phyloP scores from a whole-genome alignment of 306 rosid species.

The Quercus mongolica region DNA sequence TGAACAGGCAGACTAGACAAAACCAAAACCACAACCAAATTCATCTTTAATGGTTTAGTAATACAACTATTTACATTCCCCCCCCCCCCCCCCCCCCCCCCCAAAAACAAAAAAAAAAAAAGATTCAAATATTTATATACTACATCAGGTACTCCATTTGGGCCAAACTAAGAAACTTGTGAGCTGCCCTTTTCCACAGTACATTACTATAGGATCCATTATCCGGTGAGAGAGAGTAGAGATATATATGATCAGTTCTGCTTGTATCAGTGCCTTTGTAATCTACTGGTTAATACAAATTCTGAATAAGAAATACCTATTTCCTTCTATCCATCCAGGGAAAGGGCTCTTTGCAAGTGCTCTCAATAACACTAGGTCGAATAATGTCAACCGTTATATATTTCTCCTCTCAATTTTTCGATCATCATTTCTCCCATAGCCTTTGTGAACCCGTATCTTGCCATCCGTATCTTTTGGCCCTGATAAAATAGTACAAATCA shows the following conservation, averaged over 20 bases:
- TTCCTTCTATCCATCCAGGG: conserved; percentile 99
- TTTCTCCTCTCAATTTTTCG: conserved; percentile 68
- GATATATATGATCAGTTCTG: too few relatives aligned
- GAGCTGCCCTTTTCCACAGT: conserved; percentile 92
- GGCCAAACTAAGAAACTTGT: conserved; percentile 78
- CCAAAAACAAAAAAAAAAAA: too few relatives aligned
- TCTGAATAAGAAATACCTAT: conserved; percentile 42
- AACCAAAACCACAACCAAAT: background rate
- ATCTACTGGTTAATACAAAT: background rate
- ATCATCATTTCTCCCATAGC: conserved; percentile 99
- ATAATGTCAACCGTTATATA: conserved; percentile 66
- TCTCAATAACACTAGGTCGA: conserved; percentile 89
- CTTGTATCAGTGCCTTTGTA: background rate
- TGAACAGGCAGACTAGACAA: background rate
- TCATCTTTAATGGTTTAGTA: background rate
- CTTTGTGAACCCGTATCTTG: conserved; percentile 96
- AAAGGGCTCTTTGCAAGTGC: conserved; percentile 90
- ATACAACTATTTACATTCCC: background rate
- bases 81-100: too few relatives aligned
- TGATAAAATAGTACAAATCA: conserved; percentile 13
- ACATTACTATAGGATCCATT: conserved; percentile 92
- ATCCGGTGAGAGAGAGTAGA: conserved; percentile 40
- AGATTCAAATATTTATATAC: conserved; percentile 27
- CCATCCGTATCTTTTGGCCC: conserved; percentile 87
- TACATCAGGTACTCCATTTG: conserved; percentile 87